A percentile compares a stretch with the other conserved stretches of the same genome.
These are phyloP conservation scores for Zopfia rhizophila DNA, from an alignment of 2,329 filamentous ascomycete species.

Conservation along the genomic window DNA sequence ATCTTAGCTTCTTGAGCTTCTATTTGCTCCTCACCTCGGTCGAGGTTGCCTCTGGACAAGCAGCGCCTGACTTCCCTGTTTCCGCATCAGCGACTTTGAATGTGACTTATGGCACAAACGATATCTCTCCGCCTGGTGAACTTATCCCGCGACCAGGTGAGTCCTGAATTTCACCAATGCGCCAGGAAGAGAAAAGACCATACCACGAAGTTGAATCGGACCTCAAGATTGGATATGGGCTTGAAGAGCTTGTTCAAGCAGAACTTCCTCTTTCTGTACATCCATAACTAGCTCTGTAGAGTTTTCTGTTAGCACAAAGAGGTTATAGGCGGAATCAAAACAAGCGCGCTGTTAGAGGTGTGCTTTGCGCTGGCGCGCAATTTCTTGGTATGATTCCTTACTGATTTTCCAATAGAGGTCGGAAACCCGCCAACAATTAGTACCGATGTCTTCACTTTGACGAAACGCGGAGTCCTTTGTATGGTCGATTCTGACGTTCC, in stretches of 20 bases:
- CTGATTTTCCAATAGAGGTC: slow-evolving; percentile 33
- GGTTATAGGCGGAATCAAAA: no score
- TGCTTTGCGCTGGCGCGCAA: background rate
- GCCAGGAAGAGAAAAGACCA: no score
- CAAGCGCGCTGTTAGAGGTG: no score
- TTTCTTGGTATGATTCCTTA: no score
- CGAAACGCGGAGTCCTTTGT: slow-evolving; percentile 33
- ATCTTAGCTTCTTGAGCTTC: slow-evolving; percentile 20
- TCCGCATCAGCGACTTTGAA: slow-evolving; percentile 27
- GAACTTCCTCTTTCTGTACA: no score
- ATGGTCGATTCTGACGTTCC: slow-evolving; percentile 48
- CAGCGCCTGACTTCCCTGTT: slow-evolving; percentile 44
- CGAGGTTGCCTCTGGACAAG: slow-evolving; percentile 24
- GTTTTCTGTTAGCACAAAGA: no score
- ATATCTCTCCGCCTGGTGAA: slow-evolving; percentile 45
- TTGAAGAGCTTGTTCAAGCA: no score
- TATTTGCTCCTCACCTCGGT: slow-evolving; percentile 23
- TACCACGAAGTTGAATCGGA: background rate
- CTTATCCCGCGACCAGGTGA: slow-evolving; percentile 43
- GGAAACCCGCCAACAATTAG: slow-evolving; percentile 36
- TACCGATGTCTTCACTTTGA: slow-evolving; percentile 26
- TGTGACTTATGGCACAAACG: slow-evolving; percentile 44
- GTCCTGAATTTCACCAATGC: background rate
- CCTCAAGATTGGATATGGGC: no score
- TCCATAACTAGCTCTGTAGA: no score